Evolutionary conservation across 1,139 yeast genomes (phyloP).

Genomic region (Fermentozyma sake): DNA sequence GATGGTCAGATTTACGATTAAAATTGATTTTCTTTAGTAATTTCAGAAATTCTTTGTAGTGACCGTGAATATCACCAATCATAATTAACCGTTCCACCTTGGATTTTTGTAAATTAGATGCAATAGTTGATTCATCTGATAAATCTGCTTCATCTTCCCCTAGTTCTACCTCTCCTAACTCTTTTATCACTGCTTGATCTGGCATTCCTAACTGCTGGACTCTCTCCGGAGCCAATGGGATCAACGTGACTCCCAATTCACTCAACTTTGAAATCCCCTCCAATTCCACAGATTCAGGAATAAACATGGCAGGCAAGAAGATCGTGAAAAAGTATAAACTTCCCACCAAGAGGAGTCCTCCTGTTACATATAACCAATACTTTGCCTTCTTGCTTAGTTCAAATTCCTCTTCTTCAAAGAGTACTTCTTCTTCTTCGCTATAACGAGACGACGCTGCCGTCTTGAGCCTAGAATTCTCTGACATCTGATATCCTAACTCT

Average conservation of each 20-base stretch:
- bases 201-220: slow-evolving; percentile 14
- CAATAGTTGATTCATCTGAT: background rate
- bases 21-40: slow-evolving; percentile 48
- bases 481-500: too few species aligned
- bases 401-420: slow-evolving; percentile 15
- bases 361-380: slow-evolving; percentile 11
- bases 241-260: slow-evolving; percentile 20
- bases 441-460: too few species aligned
- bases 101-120: background rate
- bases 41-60: slow-evolving; percentile 47
- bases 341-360: slow-evolving; percentile 14
- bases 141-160: slow-evolving; percentile 2
- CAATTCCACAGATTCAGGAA: slow-evolving; percentile 30
- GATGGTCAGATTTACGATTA: slow-evolving; percentile 45
- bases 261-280: slow-evolving; percentile 24
- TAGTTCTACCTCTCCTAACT: slow-evolving; percentile 3
- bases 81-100: slow-evolving; percentile 50
- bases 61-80: slow-evolving; percentile 90
- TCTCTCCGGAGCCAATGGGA: slow-evolving; percentile 17
- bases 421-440: too few species aligned
- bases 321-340: slow-evolving; percentile 29
- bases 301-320: slow-evolving; percentile 29
- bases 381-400: slow-evolving; percentile 14
- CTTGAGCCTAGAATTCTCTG: too few species aligned
- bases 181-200: slow-evolving; percentile 3